Evolutionary conservation across 306 rosid genomes (phyloP), one percentile per base, ranked within the genome.

Genomic region (Lupinus albus): DNA sequence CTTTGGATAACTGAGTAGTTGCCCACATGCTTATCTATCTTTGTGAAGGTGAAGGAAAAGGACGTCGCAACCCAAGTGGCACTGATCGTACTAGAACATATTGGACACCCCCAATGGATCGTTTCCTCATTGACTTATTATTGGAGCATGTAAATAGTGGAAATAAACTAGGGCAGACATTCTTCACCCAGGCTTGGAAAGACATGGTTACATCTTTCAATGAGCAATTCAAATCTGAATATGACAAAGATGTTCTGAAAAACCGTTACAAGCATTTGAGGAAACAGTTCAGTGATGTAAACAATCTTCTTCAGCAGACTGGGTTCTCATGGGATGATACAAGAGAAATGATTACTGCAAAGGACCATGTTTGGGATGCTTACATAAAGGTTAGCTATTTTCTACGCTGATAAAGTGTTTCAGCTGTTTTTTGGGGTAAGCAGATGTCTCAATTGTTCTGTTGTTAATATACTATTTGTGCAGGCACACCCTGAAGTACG

Each of bases 91-190:
- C 84, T 44, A 83, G 92, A 79, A 89, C 90, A 65, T 79, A 81
- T 61, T 89, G 96, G 96, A 89, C 88, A 17, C 88, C 90, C 16
- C 87, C 90, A 15, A 84, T 86, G 96, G 96, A 89, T 61, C 87
- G 65, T 18, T 81, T 75, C 75, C 74, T 89, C 78, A 81, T 84
- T 36, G 90, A 89, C 63, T 81, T 86, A 81, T 76, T 89, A 55
- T 71, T 77, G 50, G 87, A 86, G 64, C 92, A 89, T 73, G 86
- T 79, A 54, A 77, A 84, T 33, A 70, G 66, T 64, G 92, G 90
- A 69, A 86, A 86, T 55, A 89, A 79, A 78, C 78, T 83, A 11
- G 92, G 90, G 54, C 88, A 81, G 57, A 81, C 90, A 39, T 89
- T 89, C 80, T 72, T 79, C 60, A 71, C 84, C 64, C 92, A 74